phyloP scores from a whole-genome alignment of 2,329 filamentous ascomycete genomes.

The Mollisia scopiformis region DNA sequence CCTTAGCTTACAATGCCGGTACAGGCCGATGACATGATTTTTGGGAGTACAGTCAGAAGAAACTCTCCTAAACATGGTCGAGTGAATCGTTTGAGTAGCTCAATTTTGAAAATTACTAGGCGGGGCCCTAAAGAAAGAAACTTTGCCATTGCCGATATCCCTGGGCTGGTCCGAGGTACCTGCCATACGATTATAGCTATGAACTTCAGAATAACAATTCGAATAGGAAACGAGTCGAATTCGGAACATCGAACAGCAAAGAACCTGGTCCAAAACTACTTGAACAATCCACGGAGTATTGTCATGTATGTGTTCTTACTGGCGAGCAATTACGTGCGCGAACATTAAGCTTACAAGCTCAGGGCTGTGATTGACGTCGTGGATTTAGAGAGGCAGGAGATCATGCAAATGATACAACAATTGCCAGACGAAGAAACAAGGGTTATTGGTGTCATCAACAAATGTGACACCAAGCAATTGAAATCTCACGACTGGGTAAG shows the following conservation, averaged over 20 bases:
- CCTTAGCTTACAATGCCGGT: neutral
- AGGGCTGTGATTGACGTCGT: slow-evolving; percentile 7
- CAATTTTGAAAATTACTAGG: slow-evolving; percentile 20
- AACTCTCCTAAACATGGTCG: neutral
- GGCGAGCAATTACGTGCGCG: neutral
- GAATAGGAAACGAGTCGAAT: slow-evolving; percentile 9
- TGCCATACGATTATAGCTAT: neutral
- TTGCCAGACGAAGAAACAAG: slow-evolving; percentile 10
- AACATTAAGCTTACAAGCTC: neutral
- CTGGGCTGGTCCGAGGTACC: slow-evolving; percentile 30
- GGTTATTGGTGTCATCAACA: slow-evolving; percentile 15
- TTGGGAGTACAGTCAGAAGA: slow-evolving; percentile 3
- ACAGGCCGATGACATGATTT: slow-evolving; percentile 17
- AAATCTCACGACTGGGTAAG: slow-evolving; percentile 12
- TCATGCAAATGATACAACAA: slow-evolving; percentile 8
- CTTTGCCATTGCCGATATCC: slow-evolving; percentile 33
- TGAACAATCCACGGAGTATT: slow-evolving; percentile 44
- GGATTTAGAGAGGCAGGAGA: slow-evolving; percentile 9
- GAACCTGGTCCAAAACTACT: slow-evolving; percentile 37
- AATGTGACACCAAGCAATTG: slow-evolving; percentile 12
- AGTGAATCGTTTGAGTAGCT: slow-evolving; percentile 17
- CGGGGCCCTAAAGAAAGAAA: slow-evolving; percentile 24
- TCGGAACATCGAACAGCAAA: slow-evolving; percentile 18
- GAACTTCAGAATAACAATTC: neutral
- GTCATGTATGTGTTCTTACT: slow-evolving; percentile 35